Evolutionary conservation across 1,284 basidiomycete genomes (phyloP).

Genomic region (Pterulicium gracile): DNA sequence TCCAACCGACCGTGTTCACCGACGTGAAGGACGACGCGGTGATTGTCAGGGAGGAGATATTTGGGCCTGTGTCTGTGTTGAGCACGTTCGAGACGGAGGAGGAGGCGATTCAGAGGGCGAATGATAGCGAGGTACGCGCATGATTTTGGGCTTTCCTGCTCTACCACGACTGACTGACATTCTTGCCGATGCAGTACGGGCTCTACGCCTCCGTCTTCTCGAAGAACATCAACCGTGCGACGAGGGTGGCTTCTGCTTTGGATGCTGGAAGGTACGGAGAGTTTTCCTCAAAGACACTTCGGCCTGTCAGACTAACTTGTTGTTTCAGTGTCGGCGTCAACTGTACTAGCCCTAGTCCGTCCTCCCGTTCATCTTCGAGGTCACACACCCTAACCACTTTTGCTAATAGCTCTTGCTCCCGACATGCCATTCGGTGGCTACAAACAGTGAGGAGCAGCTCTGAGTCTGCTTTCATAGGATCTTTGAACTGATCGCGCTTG

Average conservation of each 20-base stretch:
- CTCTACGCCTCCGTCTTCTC: constrained; percentile 4
- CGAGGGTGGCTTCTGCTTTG: constrained; percentile 1
- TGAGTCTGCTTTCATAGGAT: background rate
- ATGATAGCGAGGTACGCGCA: constrained; percentile 5
- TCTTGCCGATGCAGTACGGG: constrained; percentile 2
- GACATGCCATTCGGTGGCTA: constrained; percentile 4
- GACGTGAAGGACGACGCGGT: background rate
- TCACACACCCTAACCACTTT: background rate
- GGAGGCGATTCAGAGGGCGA: constrained; percentile 4
- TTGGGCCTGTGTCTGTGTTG: constrained; percentile 4
- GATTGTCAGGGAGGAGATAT: background rate
- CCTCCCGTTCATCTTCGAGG: background rate
- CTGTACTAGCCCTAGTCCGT: constrained; percentile 2
- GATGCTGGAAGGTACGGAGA: constrained; percentile 2
- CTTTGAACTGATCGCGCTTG: background rate
- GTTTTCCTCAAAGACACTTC: background rate
- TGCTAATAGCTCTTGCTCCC: background rate
- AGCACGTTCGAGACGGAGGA: constrained; percentile 4
- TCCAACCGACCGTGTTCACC: background rate
- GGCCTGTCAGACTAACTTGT: background rate
- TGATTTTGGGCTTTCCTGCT: too few relatives aligned
- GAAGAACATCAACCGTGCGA: constrained; percentile 4
- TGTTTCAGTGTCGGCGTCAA: constrained; percentile 2
- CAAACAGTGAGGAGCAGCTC: constrained; percentile 1
- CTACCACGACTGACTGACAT: too few relatives aligned